Conservation (phyloP, 2,329 filamentous ascomycete species). For the Rutstroemia sp. region DNA sequence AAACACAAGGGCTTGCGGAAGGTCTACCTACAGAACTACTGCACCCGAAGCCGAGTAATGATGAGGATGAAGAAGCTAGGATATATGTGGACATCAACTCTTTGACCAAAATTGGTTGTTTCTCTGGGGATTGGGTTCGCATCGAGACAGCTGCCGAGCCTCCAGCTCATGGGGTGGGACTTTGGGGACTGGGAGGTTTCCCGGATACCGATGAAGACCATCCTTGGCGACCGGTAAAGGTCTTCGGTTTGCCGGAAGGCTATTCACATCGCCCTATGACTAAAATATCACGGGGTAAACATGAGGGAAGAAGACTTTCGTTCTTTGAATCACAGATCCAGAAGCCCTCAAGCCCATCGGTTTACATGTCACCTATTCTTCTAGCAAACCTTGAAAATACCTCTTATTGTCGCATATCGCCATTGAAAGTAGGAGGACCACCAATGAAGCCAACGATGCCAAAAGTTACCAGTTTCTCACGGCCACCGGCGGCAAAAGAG, state of each 20-base stretch:
- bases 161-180: conserved; percentile 56
- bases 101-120: conserved; percentile 84
- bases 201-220: conserved; percentile 50
- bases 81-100: conserved; percentile 86
- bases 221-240: conserved; percentile 75
- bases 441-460: conserved; percentile 45
- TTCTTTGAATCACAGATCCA: conserved; percentile 64
- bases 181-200: conserved; percentile 62
- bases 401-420: conserved; percentile 70
- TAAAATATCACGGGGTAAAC: conserved; percentile 49
- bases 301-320: conserved; percentile 45
- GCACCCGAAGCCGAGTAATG: conserved; percentile 68
- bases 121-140: conserved; percentile 94
- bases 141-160: conserved; percentile 73
- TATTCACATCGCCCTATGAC: conserved; percentile 55
- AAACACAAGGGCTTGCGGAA: conserved; percentile 66
- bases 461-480: conserved; percentile 47
- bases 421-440: conserved; percentile 48
- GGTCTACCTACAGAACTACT: conserved; percentile 70
- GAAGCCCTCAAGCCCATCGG: conserved; percentile 48
- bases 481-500: conserved; percentile 58
- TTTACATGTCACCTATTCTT: conserved; percentile 78
- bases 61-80: conserved; percentile 82
- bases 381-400: conserved; percentile 78
- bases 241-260: conserved; percentile 81